Conservation (phyloP, 768 basidiomycete genomes). For the Tricholomella constricta region DNA sequence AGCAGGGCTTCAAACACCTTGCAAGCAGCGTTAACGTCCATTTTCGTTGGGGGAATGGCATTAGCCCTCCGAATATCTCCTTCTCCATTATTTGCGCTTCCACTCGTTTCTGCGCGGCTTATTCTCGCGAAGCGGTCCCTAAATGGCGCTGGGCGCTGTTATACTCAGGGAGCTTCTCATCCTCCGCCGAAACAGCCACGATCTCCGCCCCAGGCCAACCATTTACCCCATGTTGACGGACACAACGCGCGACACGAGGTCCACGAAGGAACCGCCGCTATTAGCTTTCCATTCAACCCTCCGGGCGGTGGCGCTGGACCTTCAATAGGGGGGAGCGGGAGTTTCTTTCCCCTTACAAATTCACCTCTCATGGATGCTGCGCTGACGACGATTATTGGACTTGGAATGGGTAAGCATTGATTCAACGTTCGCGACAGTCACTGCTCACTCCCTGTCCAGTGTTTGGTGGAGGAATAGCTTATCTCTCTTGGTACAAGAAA, state of each 20-base stretch:
- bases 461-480: constrained; percentile 71
- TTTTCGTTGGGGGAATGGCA: constrained; percentile 6
- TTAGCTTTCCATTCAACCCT: constrained; percentile 44
- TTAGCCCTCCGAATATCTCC: constrained; percentile 6
- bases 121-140: not conserved
- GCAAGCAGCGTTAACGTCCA: not conserved
- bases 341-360: constrained; percentile 37
- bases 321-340: constrained; percentile 31
- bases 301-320: constrained; percentile 41
- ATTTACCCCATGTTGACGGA: constrained; percentile 1
- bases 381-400: constrained; percentile 60
- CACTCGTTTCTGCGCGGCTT: not conserved
- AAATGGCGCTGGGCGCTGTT: constrained; percentile 16
- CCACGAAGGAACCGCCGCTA: constrained; percentile 40
- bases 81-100: not conserved
- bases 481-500: constrained; percentile 80
- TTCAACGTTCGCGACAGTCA: not conserved
- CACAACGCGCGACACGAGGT: constrained; percentile 37
- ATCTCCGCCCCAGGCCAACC: constrained; percentile 12
- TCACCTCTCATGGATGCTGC: constrained; percentile 55
- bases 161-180: constrained; percentile 14
- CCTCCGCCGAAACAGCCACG: constrained; percentile 9
- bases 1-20: not conserved
- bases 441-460: constrained; percentile 35
- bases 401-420: constrained; percentile 53